Evolutionary conservation across 805 yeast species (phyloP), one percentile per base, ranked within the genome.

Genomic region (Saccharomycodes ludwigii): DNA sequence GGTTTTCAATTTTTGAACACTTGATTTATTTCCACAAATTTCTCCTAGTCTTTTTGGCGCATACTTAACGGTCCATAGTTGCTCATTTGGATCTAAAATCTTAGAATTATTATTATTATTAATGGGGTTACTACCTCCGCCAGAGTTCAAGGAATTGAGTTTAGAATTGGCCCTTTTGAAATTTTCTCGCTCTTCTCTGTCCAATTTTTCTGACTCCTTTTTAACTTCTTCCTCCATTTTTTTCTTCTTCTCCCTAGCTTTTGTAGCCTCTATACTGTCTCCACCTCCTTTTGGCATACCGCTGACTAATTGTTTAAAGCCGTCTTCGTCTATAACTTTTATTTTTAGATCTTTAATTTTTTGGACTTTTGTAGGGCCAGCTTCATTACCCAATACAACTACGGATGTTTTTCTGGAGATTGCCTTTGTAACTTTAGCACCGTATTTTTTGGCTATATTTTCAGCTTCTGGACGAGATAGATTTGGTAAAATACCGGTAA

Each of bases 201-300:
- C 62, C 56, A 63, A 54, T 36, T 57, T 63, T 33, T 59, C 56
- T 1, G 74, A 74, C 36, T 72, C 76, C 39, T 64, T 66, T 14
- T 66, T 36, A 3, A 76, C 71, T 34, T 58, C 56, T 21, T 57
- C 59, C 44, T 79, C 85, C 44, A 84, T 91, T 35, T 68, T 73
- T 38, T 71, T 73, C 37, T 75, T 65, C 55, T 83, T 84, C 27
- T 61, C 63, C 37, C 75, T 62, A 2, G 91, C 91, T 40, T 71
- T 73, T 36, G 68, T 68, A 0, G 96, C 97, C 3, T 62, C 72
- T 11, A 59, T 79, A n/a, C 93, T 82, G 27, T 68, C 71, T 1
- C 97, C 97, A 18, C 98, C 98, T 40, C 78, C 85, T 3, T 76
- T 76, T 0, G 98, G 97, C 91, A 88, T 81, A 5, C 73, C 68